Percentiles rank a stretch among this genome's conserved stretches.
phyloP scores from a whole-genome alignment of 495 filamentous ascomycete species.

The Lophiotrema nucula region DNA sequence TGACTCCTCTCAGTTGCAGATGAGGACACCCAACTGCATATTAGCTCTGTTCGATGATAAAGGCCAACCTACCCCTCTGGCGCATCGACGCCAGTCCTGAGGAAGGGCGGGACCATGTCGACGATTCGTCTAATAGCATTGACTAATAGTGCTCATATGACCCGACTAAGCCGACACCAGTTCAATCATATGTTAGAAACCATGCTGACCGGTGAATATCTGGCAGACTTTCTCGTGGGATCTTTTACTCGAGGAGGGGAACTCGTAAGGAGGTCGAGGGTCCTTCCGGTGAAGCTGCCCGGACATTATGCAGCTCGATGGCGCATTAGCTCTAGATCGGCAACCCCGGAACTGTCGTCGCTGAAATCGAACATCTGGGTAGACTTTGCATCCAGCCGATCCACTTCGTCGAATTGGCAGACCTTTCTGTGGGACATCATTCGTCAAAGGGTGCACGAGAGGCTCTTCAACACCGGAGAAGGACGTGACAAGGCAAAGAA shows the following conservation, averaged over 20 bases:
- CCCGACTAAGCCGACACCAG: neutral
- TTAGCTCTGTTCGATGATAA: too few species aligned
- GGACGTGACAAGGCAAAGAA: slow-evolving; percentile 11
- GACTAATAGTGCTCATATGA: slow-evolving; percentile 26
- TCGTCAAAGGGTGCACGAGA: neutral
- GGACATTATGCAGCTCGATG: too few species aligned
- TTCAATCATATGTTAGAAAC: slow-evolving; percentile 6
- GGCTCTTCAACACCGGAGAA: slow-evolving; percentile 1
- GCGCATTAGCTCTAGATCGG: too few species aligned
- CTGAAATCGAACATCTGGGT: too few species aligned
- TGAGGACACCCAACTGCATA: too few species aligned
- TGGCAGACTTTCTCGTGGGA: neutral
- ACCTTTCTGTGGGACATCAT: neutral
- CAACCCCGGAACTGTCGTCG: too few species aligned
- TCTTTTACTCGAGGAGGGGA: neutral
- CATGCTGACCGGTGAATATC: slow-evolving; percentile 25
- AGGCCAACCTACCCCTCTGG: too few species aligned
- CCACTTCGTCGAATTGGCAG: neutral
- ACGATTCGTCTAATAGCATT: slow-evolving; percentile 4
- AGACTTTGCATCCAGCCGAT: too few species aligned
- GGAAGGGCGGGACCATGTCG: neutral
- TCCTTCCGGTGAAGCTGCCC: slow-evolving; percentile 26
- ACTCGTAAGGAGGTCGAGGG: neutral
- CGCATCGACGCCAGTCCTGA: too few species aligned
- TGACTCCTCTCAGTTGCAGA: too few species aligned